Base-by-base conservation (phyloP, 495 filamentous ascomycete genomes). In the Neurospora sp. region DNA sequence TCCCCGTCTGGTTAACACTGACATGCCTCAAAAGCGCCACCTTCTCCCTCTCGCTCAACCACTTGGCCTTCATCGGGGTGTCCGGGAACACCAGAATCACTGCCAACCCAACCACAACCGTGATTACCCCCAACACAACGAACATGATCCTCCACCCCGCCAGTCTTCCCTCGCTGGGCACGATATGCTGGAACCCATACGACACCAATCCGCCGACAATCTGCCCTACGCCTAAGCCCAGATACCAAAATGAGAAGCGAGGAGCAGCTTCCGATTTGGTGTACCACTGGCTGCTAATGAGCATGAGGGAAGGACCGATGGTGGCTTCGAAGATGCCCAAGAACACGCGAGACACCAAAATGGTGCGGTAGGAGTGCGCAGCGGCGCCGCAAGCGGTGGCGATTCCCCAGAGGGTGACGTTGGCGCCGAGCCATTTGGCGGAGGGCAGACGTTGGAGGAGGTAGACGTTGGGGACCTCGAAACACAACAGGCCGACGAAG, bases 91-190 rank as follows among this genome's bases (percentile, higher is more conserved):
- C 78, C 69, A 86, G 71, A 8, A 84, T 74, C 18, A 85, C 83
- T 39, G 80, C 78, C 4, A 83, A 27, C 0, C 86, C 85, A 38
- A 88, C 82, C 10, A 85, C 2, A 3, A 89, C 77, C 16, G 88
- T 91, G 68, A 88, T 75, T n/a, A 80, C 42, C 0, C 89, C 89
- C 31, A 91, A 81, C 0, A 82, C 83, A 4, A 89, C 78, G 74
- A 90, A 91, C 88, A 91, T 91, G 74, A 87, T 85, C 8, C 83
- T 80, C 90, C 90, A 91, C 12, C 89, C 87, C 4, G 81, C 78
- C 20, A 91, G 81, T 37, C 78, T 40, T 42, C 79, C 74, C 53
- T 78, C 75, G 20, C 45, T 48, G 35, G 78, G 74, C 4, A 76
- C 70, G 8, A 89, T 82, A 70, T 89, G 86, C 79, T 91, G 90